Conservation (phyloP, 2,329 filamentous ascomycete species). For the Alternaria gansuensis region DNA sequence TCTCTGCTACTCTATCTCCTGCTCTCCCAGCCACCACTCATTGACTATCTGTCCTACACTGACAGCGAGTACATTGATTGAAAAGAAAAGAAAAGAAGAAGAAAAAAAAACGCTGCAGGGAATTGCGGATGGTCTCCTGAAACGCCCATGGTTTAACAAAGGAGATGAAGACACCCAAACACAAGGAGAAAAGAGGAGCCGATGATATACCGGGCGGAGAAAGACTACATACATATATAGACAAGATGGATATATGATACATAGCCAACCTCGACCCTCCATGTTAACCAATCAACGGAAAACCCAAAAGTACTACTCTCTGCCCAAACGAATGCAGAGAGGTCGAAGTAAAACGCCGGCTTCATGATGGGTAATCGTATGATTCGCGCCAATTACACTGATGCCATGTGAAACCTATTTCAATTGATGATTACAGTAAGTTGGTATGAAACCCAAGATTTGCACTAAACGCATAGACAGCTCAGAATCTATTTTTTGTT, state of each 20-base stretch:
- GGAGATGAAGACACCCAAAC: conserved; percentile 15
- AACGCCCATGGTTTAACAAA: conserved; percentile 18
- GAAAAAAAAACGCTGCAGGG: conserved; percentile 1
- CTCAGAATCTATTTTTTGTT: conserved; percentile 35
- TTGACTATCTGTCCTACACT: not conserved
- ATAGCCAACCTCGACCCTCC: conserved; percentile 14
- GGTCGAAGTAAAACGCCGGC: conserved; percentile 30
- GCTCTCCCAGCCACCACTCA: conserved; percentile 5
- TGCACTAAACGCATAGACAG: conserved; percentile 38
- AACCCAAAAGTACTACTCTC: conserved; percentile 12
- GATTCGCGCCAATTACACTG: conserved; percentile 22
- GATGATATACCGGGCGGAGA: conserved; percentile 4
- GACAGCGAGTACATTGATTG: not conserved
- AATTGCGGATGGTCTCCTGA: conserved; percentile 12
- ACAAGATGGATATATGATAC: conserved; percentile 17
- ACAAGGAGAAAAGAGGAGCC: conserved; percentile 16
- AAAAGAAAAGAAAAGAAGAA: not conserved
- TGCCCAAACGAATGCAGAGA: conserved; percentile 19
- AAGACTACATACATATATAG: conserved; percentile 21
- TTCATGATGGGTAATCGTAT: conserved; percentile 31
- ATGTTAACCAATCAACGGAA: conserved; percentile 11
- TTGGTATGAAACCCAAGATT: conserved; percentile 28
- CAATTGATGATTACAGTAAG: conserved; percentile 40
- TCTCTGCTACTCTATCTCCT: conserved; percentile 14
- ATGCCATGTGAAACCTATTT: conserved; percentile 31